Evolutionary conservation across 345 rosid genomes (phyloP), one percentile per base, ranked within the genome.

Genomic region (Sonneratia caseolaris): DNA sequence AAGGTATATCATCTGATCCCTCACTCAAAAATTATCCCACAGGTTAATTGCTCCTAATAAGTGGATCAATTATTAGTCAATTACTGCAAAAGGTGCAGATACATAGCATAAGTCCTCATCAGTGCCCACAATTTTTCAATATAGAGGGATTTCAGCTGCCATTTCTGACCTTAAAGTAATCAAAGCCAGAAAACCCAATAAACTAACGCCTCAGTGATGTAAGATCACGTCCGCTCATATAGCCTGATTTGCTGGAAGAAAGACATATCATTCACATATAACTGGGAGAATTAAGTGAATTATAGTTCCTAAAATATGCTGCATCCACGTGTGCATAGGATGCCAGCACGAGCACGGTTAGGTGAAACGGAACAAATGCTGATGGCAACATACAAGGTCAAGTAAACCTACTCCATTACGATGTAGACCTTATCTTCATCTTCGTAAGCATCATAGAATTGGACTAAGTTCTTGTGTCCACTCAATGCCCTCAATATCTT

Each of bases 361-460:
- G 62, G n/a, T 22, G 62, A 5, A 22, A 59, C 22, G 14, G 15
- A 53, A 53, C 64, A 22, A 59, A 59, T 24, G 22, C 64, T 21
- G 37, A 56, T 9, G 43, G 53, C 35, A 48, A n/a, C 24, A 68
- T 38, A n/a, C n/a, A 32, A 70, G 56, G 64, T 40, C 48, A 56
- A 10, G 61, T 47, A 37, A 51, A 73, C 75, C 22, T 73, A 73
- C 75, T 73, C 75, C 75, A 91, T 94, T 37, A 91, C 97, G 71
- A 94, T 83, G 66, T 90, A 94, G 77, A 94, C 97, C 43, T 87
- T 88, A 64, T 90, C 97, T 55, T 79, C 82, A 75, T 94, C 98
- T 80, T 94, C 98, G 66, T 85, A 87, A 0, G 97, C 96, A 78
- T 94, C 97, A 45, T 90, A 90, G 84, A 94, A 91, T 68, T 91